Evolutionary conservation across 2,329 filamentous ascomycete species (phyloP), one percentile per base, ranked within the genome.

Genomic region (Ceratocystiopsis minuta): DNA sequence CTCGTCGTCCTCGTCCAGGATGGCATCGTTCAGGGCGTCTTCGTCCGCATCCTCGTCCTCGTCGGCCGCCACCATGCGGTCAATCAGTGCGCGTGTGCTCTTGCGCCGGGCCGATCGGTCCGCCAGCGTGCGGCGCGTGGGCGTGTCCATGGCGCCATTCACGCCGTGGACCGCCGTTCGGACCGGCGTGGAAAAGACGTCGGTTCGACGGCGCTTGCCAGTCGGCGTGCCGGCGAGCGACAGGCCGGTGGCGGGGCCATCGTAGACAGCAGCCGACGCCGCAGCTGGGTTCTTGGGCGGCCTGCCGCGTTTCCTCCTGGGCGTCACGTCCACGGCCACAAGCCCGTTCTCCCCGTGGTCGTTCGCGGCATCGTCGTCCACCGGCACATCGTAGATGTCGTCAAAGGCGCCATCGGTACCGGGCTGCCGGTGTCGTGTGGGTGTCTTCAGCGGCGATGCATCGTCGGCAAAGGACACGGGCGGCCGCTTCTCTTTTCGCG

Each of bases 81-180:
- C 76, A 34, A 92, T 78, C 40, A 95, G 62, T 4, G 75, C 73
- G 40, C 77, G 70, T 17, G 80, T 81, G 56, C 83, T 93, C 65
- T 94, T 95, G 53, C 78, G 78, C 52, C 81, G 75, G 2, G 87
- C 88, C 6, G 87, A 95, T 39, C 81, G 76, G 59, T 95, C 85
- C 16, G 80, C 80, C 48, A 83, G 80, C 47, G 70, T 73, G 36
- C 70, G 66, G 49, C 75, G 70, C 17, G 45, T 43, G 0, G 82
- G 79, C 1, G 79, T 84, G 33, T 54, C 51, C 32, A 62, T 53
- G 5, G 6, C 33, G 20, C 31, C 24, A 14, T 6, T 42, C 24
- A 3, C 35, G 16, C 38, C 18, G 7, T 57, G 60, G 33, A 54
- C 61, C 17, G 52, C 40, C n/a, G n/a, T n/a, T 12, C 54, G 53